Evolutionary conservation across 768 basidiomycete species (phyloP), one percentile per base, ranked within the genome.

Genomic region (Phanerochaete carnosa): DNA sequence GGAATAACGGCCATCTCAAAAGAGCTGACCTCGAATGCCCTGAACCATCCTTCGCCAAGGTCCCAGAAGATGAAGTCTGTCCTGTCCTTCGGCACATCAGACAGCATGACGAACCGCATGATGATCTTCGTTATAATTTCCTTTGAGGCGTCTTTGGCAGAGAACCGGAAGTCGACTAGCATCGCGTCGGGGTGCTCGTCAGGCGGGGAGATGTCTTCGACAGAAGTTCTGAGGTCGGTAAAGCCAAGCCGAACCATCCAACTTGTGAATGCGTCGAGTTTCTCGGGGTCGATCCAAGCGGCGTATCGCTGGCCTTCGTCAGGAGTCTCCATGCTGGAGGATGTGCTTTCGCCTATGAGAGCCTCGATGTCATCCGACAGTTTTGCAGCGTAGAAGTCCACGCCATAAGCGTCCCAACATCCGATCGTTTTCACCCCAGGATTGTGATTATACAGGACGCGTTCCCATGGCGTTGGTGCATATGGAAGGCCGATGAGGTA

Each of bases 61-160:
- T 39, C 53, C 54, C 54, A 55, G 39, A 55, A 33, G 32, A 55
- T 25, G 13, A 55, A 55, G 35, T 55, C 53, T 23, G 30, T 35
- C 12, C 53, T 6, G 7, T 39, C 53, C 33, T 23, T n/a, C 3
- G 53, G 53, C 3, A 55, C 53, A 11, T 55, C 53, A 6, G 30
- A 33, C 16, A 35, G 53, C 13, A 7, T 19, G 33, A 55, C 54
- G 25, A 55, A 39, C 12, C 54, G 54, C 22, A 55, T n/a, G 22
- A 55, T 39, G 12, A n/a, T 35, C 16, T 35, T 33, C 37, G 22
- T 39, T 2, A 55, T 3, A 4, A 55, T 25, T 22, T 43, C 33
- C 33, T 43, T 13, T 6, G 35, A 19, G 15, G 33, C 22, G 5
- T 22, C 15, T 13, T 25, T 33, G 23, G 33, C 33, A 43, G 16